Evolutionary conservation across 2,329 filamentous ascomycete genomes (phyloP), one percentile per base, ranked within the genome.

Genomic region (Colletotrichum lentis): DNA sequence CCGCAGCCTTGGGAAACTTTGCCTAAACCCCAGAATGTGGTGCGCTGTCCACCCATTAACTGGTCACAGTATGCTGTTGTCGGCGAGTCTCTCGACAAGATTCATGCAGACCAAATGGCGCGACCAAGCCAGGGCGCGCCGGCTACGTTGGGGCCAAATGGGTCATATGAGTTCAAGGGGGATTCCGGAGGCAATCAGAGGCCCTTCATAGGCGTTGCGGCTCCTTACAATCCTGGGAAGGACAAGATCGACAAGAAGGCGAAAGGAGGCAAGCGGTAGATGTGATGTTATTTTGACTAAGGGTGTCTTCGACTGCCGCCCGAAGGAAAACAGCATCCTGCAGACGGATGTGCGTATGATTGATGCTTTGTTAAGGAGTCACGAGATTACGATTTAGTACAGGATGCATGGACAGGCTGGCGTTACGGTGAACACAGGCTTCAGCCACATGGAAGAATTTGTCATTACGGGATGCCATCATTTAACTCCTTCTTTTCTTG

Each of bases 61-160:
- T 98, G 95, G 95, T 88, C 90, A 14, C 94, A 97, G 76, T 98
- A 98, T 78, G 92, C 93, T 73, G 85, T 97, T n/a, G 89, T 96
- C 3, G 94, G 93, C 56, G 90, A 92, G 68, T 88, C 92, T 1
- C 83, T 97, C 43, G 93, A 97, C 78, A 91, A 89, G 76, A 83
- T 97, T 71, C 94, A 97, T 77, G 86, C 88, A 58, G 92, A 97
- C 75, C 94, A 97, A 79, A 80, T 89, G 60, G 80, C 82, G 56
- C 85, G 87, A 62, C 94, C 93, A 1, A 80, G 79, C 10, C 82
- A 85, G 47, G 88, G 88, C 1, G 77, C 76, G 16, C 88, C 88
- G 0, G 84, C 83, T 20, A 71, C 81, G 27, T 22, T 77, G 20
- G 77, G 77, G 5, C 64, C 80, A 8, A 80, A 79, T 22, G 86